A percentile compares a stretch with the other conserved stretches of the same genome.
phyloP scores from a whole-genome alignment of 108 stramenopile species.

The Nannochloropsis gaditana region DNA sequence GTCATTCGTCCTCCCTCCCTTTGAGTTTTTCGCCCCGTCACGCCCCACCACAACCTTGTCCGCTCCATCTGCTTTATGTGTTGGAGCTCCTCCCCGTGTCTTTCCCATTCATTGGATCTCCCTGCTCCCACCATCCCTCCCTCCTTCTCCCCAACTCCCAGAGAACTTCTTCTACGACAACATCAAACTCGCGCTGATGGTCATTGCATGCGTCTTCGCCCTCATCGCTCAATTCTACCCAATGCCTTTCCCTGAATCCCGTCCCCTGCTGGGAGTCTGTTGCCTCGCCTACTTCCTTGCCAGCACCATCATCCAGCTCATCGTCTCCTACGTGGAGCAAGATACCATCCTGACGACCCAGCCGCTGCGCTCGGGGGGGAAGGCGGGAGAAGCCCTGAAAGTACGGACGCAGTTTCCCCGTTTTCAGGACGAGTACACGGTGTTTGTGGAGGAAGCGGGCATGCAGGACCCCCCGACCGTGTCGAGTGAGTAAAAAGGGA shows the following conservation, averaged over 20 bases:
- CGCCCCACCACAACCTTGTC: too few species aligned
- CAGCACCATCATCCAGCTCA: constrained; percentile 76
- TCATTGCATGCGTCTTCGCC: constrained; percentile 79
- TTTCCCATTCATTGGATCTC: neutral
- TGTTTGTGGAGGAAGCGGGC: constrained; percentile 31
- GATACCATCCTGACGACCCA: constrained; percentile 72
- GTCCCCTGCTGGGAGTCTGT: constrained; percentile 77
- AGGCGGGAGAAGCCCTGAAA: neutral
- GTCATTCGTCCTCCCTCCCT: neutral
- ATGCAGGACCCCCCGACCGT: constrained; percentile 23
- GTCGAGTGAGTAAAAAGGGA: neutral
- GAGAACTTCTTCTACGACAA: constrained; percentile 81
- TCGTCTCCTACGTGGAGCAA: constrained; percentile 82
- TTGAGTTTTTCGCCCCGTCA: neutral
- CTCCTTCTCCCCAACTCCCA: constrained; percentile 26
- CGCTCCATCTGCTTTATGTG: neutral
- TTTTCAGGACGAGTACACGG: constrained; percentile 30
- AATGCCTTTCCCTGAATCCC: constrained; percentile 80
- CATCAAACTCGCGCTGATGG: constrained; percentile 81
- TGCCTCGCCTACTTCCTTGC: constrained; percentile 81
- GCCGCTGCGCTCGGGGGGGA: neutral
- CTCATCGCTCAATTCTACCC: constrained; percentile 83
- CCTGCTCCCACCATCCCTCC: neutral
- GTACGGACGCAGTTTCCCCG: constrained; percentile 34
- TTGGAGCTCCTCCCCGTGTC: neutral